A percentile compares a stretch with the other conserved stretches of the same genome.
Conservation (phyloP, 2,329 filamentous ascomycete genomes). For the Paraphaeosphaeria sporulosa region DNA sequence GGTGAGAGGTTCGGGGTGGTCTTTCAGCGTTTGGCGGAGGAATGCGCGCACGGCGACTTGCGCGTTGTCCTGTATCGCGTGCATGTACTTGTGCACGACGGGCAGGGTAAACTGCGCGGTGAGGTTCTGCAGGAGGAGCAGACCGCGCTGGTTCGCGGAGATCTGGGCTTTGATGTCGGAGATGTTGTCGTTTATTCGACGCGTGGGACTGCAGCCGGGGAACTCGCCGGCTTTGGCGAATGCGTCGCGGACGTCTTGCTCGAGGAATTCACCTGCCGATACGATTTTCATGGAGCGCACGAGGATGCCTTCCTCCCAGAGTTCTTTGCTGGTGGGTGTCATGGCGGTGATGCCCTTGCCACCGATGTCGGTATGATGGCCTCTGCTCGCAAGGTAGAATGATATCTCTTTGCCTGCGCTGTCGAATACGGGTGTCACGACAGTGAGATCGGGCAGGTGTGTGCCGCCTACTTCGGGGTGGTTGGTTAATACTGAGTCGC, state of each 20-base stretch:
- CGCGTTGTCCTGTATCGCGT: slow-evolving; percentile 21
- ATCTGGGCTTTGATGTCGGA: slow-evolving; percentile 24
- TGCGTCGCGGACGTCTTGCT: slow-evolving; percentile 7
- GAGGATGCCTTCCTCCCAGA: slow-evolving; percentile 56
- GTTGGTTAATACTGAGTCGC: slow-evolving; percentile 34
- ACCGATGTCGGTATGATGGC: slow-evolving; percentile 80
- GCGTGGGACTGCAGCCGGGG: slow-evolving; percentile 16
- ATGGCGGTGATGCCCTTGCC: slow-evolving; percentile 52
- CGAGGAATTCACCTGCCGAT: slow-evolving; percentile 31
- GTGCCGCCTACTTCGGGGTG: slow-evolving; percentile 34
- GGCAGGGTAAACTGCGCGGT: slow-evolving; percentile 12
- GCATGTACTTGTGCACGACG: slow-evolving; percentile 22
- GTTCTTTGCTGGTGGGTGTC: slow-evolving; percentile 52
- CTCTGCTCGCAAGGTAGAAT: slow-evolving; percentile 79
- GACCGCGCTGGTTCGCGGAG: slow-evolving; percentile 19
- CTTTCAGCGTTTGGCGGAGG: slow-evolving; percentile 11
- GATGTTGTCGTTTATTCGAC: slow-evolving; percentile 20
- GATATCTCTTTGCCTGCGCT: slow-evolving; percentile 68
- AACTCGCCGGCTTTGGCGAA: slow-evolving; percentile 9
- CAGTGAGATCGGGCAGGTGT: slow-evolving; percentile 35
- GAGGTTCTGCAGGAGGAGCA: slow-evolving; percentile 16
- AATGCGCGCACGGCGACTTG: slow-evolving; percentile 19
- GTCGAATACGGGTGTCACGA: slow-evolving; percentile 34
- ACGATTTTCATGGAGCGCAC: slow-evolving; percentile 36
- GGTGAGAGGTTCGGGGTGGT: slow-evolving; percentile 5